Conservation (phyloP, 2,329 filamentous ascomycete species). For the Colletotrichum ledebouriae region DNA sequence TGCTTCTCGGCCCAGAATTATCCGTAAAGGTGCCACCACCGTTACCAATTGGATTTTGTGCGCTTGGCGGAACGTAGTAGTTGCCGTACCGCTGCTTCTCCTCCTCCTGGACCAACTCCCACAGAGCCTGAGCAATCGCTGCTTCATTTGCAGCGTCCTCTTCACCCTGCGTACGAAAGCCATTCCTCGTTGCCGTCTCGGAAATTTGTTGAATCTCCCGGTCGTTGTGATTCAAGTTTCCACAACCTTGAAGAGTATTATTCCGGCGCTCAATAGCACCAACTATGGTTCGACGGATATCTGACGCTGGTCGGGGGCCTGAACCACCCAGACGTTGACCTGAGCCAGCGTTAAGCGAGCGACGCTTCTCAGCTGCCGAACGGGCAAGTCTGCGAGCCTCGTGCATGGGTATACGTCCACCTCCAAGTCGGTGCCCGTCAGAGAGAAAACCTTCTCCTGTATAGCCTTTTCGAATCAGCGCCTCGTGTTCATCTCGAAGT, state of each 20-base stretch:
- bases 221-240: conserved; percentile 75
- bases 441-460: conserved; percentile 91
- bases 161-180: conserved; percentile 86
- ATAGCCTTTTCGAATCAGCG: conserved; percentile 83
- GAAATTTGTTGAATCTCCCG: conserved; percentile 74
- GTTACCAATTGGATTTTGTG: conserved; percentile 64
- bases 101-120: conserved; percentile 89
- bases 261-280: conserved; percentile 78
- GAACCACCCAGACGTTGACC: conserved; percentile 81
- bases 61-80: conserved; percentile 64
- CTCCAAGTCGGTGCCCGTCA: conserved; percentile 80
- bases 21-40: conserved; percentile 52
- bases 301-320: conserved; percentile 65
- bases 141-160: conserved; percentile 90
- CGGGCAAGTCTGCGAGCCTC: conserved; percentile 83
- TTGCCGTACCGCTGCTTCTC: conserved; percentile 68
- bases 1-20: conserved; percentile 35
- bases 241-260: conserved; percentile 79
- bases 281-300: conserved; percentile 80
- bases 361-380: conserved; percentile 79
- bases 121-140: conserved; percentile 87
- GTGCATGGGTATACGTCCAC: conserved; percentile 71
- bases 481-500: conserved; percentile 86
- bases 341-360: conserved; percentile 68
- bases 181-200: conserved; percentile 75